Evolutionary conservation across 2,329 filamentous ascomycete species (phyloP), one percentile per base, ranked within the genome.

Genomic region (Aspergillus jensenii): DNA sequence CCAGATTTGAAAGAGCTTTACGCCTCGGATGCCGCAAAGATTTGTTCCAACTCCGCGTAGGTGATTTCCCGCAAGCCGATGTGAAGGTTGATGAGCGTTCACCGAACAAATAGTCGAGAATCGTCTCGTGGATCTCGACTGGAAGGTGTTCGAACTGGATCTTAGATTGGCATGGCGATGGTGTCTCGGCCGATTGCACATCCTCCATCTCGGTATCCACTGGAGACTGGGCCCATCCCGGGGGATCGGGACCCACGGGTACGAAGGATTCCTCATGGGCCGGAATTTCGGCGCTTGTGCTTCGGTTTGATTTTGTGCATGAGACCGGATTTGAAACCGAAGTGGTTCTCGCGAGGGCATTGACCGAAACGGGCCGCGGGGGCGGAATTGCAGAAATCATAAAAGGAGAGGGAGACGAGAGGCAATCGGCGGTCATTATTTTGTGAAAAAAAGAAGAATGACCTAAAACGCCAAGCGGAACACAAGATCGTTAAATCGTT

Each of bases 61-160:
- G 71, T 2, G 76, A 75, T 56, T 84, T 79, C 59, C 81, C 78
- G 47, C 84, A 78, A 50, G 82, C 80, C 66, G 82, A 81, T 43
- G 82, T 82, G 17, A 84, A 79, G 5, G 86, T 79, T 0, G 88
- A 87, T 41, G 86, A 82, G 47, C 86, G 82, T 59, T 88, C 86
- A 3, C 87, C 88, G 65, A 90, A 90, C 2, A 90, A 75, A 63
- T 89, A 83, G 69, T 91, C 88, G 14, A 91, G 77, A 54, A 91
- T 87, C 55, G 83, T 84, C 66, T 90, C 87, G 68, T 90, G 87
- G 12, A 91, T 88, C 70, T 91, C 88, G 55, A 83, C 81, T 1
- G 89, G 88, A 1, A 90, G 76, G 61, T 84, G 65, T 44, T 70
- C 61, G 41, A 76, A 71, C 6, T 59, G 63, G 9, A 67, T 46